Conservation (phyloP, 2,329 filamentous ascomycete genomes). For the Ascochyta lentis region DNA sequence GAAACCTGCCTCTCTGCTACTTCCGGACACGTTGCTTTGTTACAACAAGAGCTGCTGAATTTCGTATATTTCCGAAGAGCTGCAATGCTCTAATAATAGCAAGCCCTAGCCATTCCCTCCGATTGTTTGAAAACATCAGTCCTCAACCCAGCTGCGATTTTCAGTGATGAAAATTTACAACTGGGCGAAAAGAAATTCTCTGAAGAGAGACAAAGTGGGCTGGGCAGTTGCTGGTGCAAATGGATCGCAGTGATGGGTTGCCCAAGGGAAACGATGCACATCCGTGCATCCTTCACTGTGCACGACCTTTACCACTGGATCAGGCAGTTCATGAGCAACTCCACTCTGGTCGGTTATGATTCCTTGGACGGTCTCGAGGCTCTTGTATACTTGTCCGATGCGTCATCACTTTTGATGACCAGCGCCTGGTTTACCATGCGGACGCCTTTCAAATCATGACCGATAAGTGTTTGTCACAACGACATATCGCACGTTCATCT, state of each 20-base stretch:
- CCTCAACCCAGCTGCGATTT: not conserved
- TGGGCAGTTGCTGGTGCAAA: not conserved
- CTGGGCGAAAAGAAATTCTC: not conserved
- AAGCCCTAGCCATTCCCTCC: no score
- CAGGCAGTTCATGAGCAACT: not conserved
- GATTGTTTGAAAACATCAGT: not conserved
- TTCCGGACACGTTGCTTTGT: no score
- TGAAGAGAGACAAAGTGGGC: no score
- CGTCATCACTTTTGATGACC: not conserved
- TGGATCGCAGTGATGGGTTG: not conserved
- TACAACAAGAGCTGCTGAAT: no score
- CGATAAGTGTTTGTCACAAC: slow-evolving; percentile 6
- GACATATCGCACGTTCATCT: slow-evolving; percentile 18
- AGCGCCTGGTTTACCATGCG: not conserved
- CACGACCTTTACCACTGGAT: not conserved
- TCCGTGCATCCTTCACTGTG: not conserved
- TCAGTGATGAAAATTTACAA: not conserved
- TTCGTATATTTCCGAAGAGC: no score
- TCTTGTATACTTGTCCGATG: not conserved
- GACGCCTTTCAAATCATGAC: not conserved
- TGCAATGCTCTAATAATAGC: no score
- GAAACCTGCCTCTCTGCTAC: no score
- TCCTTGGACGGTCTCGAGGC: not conserved
- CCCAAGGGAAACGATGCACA: not conserved
- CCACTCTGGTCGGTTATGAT: not conserved